Evolutionary conservation across 257 asterid species (phyloP).

Genomic region (Anisodus acutangulus): DNA sequence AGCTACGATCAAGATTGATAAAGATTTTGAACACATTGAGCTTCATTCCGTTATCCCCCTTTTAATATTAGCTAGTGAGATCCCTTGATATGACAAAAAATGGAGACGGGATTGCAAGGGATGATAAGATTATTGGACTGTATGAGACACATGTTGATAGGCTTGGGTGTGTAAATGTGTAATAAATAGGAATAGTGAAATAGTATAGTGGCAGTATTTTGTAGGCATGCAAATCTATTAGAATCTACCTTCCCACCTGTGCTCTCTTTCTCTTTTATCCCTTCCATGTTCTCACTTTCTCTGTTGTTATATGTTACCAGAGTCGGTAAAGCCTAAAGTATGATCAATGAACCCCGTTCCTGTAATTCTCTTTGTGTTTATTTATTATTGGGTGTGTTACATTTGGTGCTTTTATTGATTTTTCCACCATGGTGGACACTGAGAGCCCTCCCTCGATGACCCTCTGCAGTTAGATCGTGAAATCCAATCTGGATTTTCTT

Average conservation of each 20-base stretch:
- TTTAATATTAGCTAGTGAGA: not conserved
- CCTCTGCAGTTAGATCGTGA: not conserved
- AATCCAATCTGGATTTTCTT: not conserved
- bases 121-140: not conserved
- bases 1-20: not conserved
- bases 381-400: not conserved
- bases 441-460: conserved; percentile 4
- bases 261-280: not conserved
- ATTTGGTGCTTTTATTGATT: not conserved
- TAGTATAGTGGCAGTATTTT: not conserved
- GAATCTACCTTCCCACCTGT: not conserved
- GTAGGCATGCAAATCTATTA: conserved; percentile 1
- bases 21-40: not conserved
- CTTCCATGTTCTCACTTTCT: not conserved
- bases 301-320: not conserved
- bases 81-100: not conserved
- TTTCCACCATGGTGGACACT: not conserved
- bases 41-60: not conserved
- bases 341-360: not conserved
- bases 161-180: not conserved
- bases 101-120: not conserved
- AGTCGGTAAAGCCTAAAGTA: not conserved
- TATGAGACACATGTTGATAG: not conserved
- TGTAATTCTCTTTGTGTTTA: not conserved
- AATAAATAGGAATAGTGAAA: not conserved